These are phyloP conservation scores for Aspergillus versicolor DNA, from an alignment of 2,329 filamentous ascomycete genomes.

Conservation along the genomic window DNA sequence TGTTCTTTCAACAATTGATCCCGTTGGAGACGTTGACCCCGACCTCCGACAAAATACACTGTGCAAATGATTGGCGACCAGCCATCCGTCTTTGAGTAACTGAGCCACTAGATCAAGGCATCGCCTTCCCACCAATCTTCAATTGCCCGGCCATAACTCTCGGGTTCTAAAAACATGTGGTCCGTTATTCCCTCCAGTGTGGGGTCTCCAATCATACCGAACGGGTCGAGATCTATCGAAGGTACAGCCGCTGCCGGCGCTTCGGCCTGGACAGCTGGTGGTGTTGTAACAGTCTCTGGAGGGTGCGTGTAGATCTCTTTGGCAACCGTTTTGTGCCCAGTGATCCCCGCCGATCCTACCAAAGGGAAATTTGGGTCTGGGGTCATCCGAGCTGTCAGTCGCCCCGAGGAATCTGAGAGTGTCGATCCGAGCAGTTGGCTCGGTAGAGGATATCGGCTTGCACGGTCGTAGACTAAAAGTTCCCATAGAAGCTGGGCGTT, in stretches of 20 bases:
- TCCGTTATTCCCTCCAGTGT: conserved; percentile 9
- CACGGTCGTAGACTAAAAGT: conserved; percentile 38
- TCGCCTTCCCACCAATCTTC: conserved; percentile 14
- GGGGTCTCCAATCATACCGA: conserved; percentile 6
- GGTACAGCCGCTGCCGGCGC: not conserved
- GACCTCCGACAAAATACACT: not conserved
- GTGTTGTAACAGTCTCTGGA: conserved; percentile 24
- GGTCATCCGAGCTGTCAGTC: conserved; percentile 8
- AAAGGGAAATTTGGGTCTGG: conserved; percentile 35
- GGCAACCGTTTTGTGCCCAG: conserved; percentile 39
- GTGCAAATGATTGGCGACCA: conserved; percentile 4
- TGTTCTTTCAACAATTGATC: not conserved
- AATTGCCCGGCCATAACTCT: conserved; percentile 11
- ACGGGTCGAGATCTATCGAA: conserved; percentile 9
- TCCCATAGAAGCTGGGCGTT: conserved; percentile 39
- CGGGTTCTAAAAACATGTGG: conserved; percentile 11
- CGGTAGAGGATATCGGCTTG: conserved; percentile 23
- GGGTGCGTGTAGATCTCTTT: conserved; percentile 36
- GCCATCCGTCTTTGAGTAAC: not conserved
- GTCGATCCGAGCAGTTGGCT: conserved; percentile 8
- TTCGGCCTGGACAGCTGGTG: conserved; percentile 1
- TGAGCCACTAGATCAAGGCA: conserved; percentile 5
- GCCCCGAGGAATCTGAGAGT: conserved; percentile 19
- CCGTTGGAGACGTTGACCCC: not conserved
- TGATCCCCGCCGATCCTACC: conserved; percentile 41